phyloP scores from a whole-genome alignment of 208 protist species.

The Acanthamoeba royreba region DNA sequence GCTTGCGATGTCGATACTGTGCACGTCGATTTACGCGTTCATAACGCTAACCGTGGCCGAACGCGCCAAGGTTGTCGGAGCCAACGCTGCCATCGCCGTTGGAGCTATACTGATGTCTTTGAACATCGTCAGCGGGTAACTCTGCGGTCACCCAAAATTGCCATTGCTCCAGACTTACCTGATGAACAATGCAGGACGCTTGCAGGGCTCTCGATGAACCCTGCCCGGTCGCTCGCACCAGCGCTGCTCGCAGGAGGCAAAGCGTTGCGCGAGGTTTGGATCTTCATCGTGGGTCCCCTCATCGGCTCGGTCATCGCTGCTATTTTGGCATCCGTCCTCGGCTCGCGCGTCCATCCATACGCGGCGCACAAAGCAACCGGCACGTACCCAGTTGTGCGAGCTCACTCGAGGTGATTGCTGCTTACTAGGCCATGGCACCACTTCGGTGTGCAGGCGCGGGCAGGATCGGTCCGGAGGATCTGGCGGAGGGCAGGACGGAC shows the following conservation, averaged over 20 bases:
- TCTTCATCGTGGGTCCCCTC: neutral
- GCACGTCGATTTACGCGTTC: neutral
- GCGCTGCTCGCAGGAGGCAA: neutral
- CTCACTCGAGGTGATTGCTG: too few species aligned
- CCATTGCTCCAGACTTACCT: neutral
- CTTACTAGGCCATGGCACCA: neutral
- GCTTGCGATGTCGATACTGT: neutral
- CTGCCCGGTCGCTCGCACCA: neutral
- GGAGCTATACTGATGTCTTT: neutral
- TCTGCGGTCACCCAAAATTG: neutral
- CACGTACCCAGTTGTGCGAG: neutral
- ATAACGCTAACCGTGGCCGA: neutral
- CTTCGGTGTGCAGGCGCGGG: neutral
- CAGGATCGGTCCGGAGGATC: neutral
- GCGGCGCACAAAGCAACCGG: neutral
- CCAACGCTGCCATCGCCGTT: neutral
- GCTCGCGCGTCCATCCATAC: neutral
- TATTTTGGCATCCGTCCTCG: neutral
- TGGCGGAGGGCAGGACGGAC: neutral
- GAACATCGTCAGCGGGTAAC: neutral
- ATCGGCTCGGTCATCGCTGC: neutral
- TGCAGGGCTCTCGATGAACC: neutral
- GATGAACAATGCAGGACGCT: neutral
- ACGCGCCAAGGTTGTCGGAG: neutral
- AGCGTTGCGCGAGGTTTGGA: neutral